Conservation (phyloP, 2,329 filamentous ascomycete genomes). For the Cladorrhinum sp. region DNA sequence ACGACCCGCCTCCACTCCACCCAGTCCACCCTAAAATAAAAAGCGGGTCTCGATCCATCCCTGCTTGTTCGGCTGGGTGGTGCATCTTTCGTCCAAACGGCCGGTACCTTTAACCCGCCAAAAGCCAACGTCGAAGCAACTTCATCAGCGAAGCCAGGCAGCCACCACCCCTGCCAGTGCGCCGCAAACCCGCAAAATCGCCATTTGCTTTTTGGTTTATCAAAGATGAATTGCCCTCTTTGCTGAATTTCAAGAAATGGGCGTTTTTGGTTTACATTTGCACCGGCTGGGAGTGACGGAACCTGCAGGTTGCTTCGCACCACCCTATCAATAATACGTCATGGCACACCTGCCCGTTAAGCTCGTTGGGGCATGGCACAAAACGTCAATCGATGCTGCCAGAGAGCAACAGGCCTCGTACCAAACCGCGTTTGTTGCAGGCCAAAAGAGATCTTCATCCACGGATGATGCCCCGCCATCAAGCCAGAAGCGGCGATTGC, state of each 20-base stretch:
- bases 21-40: background rate
- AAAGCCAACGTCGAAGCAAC: constrained; percentile 13
- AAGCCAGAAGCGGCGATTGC: constrained; percentile 1
- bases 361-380: background rate
- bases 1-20: constrained; percentile 13
- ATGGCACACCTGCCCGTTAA: background rate
- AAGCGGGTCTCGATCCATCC: constrained; percentile 10
- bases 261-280: background rate
- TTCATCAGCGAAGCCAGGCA: constrained; percentile 5
- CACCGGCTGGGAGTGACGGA: background rate
- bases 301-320: background rate
- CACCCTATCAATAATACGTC: background rate
- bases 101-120: constrained; percentile 10
- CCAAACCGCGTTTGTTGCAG: constrained; percentile 14
- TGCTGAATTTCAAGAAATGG: background rate
- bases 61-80: background rate
- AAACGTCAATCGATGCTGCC: background rate
- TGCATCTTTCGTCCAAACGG: constrained; percentile 18
- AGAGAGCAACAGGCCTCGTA: background rate
- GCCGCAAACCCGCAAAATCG: background rate
- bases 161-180: background rate
- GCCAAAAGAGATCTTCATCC: constrained; percentile 25
- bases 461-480: constrained; percentile 1
- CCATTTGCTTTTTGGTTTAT: background rate
- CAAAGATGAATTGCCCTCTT: background rate